Conservation (phyloP, 1,284 basidiomycete genomes). For the Tetrapyrgos nigripes region DNA sequence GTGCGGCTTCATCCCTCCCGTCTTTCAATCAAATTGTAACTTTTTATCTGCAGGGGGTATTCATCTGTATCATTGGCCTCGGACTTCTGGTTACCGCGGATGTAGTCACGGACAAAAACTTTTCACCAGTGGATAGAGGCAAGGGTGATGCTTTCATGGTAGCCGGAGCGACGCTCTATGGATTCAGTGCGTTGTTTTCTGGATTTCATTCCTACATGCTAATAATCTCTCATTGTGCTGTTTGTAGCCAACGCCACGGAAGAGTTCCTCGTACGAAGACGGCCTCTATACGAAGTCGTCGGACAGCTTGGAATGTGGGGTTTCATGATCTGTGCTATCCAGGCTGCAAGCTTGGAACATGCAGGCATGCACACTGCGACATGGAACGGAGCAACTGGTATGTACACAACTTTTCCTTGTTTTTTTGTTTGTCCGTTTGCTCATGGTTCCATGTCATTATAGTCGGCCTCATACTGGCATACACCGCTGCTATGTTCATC, state of each 20-base stretch:
- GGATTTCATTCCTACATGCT: background rate
- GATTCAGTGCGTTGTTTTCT: slow-evolving; percentile 67
- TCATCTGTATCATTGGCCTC: slow-evolving; percentile 77
- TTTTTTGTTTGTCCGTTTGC: background rate
- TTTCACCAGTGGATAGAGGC: slow-evolving; percentile 64
- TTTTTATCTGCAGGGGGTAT: slow-evolving; percentile 59
- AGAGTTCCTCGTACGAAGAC: slow-evolving; percentile 82
- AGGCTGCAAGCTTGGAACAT: slow-evolving; percentile 80
- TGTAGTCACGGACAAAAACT: slow-evolving; percentile 73
- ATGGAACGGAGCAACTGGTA: slow-evolving; percentile 77
- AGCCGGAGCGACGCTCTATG: slow-evolving; percentile 83
- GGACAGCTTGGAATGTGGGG: slow-evolving; percentile 88
- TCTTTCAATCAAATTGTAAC: background rate
- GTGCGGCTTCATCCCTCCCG: slow-evolving; percentile 42
- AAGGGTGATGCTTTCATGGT: slow-evolving; percentile 91
- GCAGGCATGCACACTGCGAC: slow-evolving; percentile 62
- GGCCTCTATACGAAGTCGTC: slow-evolving; percentile 86
- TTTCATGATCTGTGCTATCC: slow-evolving; percentile 77
- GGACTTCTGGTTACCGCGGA: slow-evolving; percentile 81
- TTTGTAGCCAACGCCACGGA: slow-evolving; percentile 81
- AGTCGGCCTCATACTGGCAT: slow-evolving; percentile 80
- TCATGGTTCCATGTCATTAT: slow-evolving; percentile 12
- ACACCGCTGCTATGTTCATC: slow-evolving; percentile 82
- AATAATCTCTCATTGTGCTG: background rate
- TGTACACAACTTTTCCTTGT: slow-evolving; percentile 26